These are phyloP conservation scores for Komagataella ulmi DNA, from an alignment of 805 yeast species.

Conservation along the genomic window DNA sequence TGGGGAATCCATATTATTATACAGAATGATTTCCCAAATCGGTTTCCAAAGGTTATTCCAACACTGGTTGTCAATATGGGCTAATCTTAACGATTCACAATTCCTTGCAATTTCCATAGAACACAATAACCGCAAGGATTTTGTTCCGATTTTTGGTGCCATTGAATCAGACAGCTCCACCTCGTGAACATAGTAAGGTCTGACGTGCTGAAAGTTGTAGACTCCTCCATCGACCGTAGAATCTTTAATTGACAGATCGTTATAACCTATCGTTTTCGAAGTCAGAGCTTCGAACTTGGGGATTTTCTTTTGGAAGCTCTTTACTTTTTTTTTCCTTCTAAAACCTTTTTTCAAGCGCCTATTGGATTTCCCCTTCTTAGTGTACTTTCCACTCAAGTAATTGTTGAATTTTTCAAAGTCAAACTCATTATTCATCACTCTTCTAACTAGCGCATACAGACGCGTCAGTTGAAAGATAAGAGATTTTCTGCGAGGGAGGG, in stretches of 20 bases:
- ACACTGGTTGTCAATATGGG: conserved; percentile 10
- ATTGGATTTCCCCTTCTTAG: neutral
- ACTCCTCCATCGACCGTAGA: conserved; percentile 5
- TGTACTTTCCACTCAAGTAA: neutral
- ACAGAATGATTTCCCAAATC: conserved; percentile 19
- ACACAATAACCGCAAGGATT: conserved; percentile 12
- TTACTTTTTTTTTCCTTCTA: neutral
- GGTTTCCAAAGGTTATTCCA: conserved; percentile 14
- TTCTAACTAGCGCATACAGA: neutral
- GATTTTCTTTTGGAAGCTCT: neutral
- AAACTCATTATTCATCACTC: neutral
- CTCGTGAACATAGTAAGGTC: conserved; percentile 3
- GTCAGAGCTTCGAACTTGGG: neutral
- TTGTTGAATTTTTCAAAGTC: neutral
- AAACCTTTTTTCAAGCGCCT: neutral
- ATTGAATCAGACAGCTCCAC: neutral
- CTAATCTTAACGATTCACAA: conserved; percentile 7
- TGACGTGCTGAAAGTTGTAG: conserved; percentile 4
- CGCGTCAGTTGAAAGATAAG: neutral
- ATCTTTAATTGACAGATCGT: conserved; percentile 1
- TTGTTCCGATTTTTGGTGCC: neutral
- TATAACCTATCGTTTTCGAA: neutral
- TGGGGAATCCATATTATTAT: conserved; percentile 17
- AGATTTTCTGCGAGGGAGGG: neutral
- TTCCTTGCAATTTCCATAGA: conserved; percentile 14